A percentile compares a stretch with the other conserved stretches of the same genome.
These are phyloP conservation scores for Colletotrichum spinosum DNA, from an alignment of 2,329 filamentous ascomycete genomes.

Conservation along the genomic window DNA sequence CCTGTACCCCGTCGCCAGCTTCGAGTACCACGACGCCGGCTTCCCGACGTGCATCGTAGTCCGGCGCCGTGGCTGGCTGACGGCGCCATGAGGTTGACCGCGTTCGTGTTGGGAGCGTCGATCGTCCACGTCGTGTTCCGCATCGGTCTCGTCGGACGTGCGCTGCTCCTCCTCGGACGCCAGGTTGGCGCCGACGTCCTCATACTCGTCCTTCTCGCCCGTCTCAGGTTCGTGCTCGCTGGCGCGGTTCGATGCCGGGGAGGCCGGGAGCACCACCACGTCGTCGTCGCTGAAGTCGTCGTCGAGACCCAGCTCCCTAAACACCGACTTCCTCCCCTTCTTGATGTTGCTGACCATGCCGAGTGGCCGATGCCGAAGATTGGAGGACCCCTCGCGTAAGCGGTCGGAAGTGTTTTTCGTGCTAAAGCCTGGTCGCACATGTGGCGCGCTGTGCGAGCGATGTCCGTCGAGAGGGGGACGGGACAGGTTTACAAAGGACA, in stretches of 20 bases:
- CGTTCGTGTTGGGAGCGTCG: slow-evolving; percentile 36
- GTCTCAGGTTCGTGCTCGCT: slow-evolving; percentile 26
- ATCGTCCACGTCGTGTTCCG: slow-evolving; percentile 22
- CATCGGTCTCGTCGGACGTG: slow-evolving; percentile 25
- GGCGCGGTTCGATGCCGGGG: slow-evolving; percentile 10
- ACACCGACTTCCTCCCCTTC: slow-evolving; percentile 64
- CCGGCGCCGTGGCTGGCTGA: slow-evolving; percentile 42
- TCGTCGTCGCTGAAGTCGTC: slow-evolving; percentile 46
- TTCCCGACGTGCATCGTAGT: slow-evolving; percentile 27
- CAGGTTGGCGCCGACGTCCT: slow-evolving; percentile 43
- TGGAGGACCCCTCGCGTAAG: slow-evolving; percentile 61
- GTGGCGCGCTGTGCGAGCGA: slow-evolving; percentile 31
- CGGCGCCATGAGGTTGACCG: neutral
- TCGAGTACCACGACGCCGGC: slow-evolving; percentile 54
- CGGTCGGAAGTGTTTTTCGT: slow-evolving; percentile 63
- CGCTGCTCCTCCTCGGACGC: slow-evolving; percentile 19
- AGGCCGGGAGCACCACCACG: neutral
- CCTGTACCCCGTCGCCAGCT: slow-evolving; percentile 50
- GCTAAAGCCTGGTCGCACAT: slow-evolving; percentile 61
- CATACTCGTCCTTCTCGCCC: slow-evolving; percentile 46
- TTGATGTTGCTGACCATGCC: slow-evolving; percentile 57
- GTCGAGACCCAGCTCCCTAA: slow-evolving; percentile 62
- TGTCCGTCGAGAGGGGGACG: slow-evolving; percentile 30
- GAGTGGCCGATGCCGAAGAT: slow-evolving; percentile 51
- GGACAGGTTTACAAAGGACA: slow-evolving; percentile 36